Base-by-base conservation (phyloP, 148 eudicot genomes). In the Simmondsia chinensis region DNA sequence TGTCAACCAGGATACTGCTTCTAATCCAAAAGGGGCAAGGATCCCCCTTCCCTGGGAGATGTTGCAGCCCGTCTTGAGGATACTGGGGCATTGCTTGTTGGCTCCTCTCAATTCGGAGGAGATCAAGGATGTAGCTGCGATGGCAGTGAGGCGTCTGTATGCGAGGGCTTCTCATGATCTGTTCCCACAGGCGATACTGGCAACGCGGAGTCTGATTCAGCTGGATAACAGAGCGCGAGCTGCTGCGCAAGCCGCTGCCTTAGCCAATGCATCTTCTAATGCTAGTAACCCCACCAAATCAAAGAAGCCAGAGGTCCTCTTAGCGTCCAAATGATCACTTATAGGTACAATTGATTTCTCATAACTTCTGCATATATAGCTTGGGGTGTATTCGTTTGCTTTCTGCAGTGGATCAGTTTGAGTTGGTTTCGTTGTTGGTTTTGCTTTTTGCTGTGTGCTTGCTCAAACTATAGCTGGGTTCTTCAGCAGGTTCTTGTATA, bases 31-130 rank as follows among this genome's bases (percentile, higher is more conserved):
- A 37, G 80, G 74, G 15, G 57, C 42, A 9, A 63, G 81, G 32
- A 80, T 83, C 66, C 83, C 89, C 3, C 71, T 88, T 30, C 86
- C 97, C 0, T 88, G 94, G 97, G 97, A 88, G 70, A 58, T 88
- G 22, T 40, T 83, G 47, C 97, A 83, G 73, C 97, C 94, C 0
- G 39, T 73, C 42, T 44, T 88, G 48, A 80, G 95, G 58, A 81
- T 89, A 22, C 54, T 89, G 11, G 97, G 87, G 7, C 97, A 89
- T 42, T 89, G 95, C 46, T 71, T 89, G 26, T 46, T 84, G 62
- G 95, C 75, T 9, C 95, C 83, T n/a, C 56, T 81, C 21, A 67
- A 69, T 64, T 54, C 61, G 0, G 68, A 64, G 15, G 85, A 73
- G 22, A 73, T 89, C 22, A 82, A 63, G 61, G 70, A 79, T 32